Conservation (phyloP, 306 rosid genomes). For the Quercus engelmannii region DNA sequence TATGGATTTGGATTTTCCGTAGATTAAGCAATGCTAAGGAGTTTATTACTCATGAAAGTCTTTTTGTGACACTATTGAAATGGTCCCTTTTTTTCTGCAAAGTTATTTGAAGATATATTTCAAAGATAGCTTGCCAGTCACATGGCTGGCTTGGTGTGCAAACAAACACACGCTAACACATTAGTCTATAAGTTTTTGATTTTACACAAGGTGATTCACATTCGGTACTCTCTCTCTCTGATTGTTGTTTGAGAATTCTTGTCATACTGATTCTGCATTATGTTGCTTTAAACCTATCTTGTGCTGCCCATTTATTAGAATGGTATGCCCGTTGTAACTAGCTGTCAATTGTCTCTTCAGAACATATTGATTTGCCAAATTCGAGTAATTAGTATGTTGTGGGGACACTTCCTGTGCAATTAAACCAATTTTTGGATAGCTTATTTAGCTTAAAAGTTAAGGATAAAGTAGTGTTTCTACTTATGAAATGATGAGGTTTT, state of each 20-base stretch:
- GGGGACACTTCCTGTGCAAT: not conserved
- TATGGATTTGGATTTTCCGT: constrained; percentile 8
- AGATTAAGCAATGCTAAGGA: not conserved
- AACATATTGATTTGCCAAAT: not conserved
- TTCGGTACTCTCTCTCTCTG: not conserved
- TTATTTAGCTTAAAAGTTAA: too few species aligned
- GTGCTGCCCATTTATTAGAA: not conserved
- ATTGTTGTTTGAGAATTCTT: not conserved
- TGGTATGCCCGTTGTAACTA: not conserved
- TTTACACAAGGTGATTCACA: too few species aligned
- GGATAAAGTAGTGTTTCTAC: too few species aligned
- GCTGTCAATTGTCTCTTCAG: not conserved
- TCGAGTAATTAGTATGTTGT: not conserved
- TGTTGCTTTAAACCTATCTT: not conserved
- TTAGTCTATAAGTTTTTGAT: too few species aligned
- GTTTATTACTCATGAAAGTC: not conserved
- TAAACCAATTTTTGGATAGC: not conserved
- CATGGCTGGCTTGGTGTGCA: not conserved
- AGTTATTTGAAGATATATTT: not conserved
- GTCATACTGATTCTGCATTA: not conserved
- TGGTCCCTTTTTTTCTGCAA: not conserved
- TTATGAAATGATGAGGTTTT: too few species aligned
- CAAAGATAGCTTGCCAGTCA: not conserved
- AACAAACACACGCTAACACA: too few species aligned
- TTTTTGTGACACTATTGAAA: not conserved